Conservation (phyloP, 2,329 filamentous ascomycete species). For the Verticillium albo-atrum region DNA sequence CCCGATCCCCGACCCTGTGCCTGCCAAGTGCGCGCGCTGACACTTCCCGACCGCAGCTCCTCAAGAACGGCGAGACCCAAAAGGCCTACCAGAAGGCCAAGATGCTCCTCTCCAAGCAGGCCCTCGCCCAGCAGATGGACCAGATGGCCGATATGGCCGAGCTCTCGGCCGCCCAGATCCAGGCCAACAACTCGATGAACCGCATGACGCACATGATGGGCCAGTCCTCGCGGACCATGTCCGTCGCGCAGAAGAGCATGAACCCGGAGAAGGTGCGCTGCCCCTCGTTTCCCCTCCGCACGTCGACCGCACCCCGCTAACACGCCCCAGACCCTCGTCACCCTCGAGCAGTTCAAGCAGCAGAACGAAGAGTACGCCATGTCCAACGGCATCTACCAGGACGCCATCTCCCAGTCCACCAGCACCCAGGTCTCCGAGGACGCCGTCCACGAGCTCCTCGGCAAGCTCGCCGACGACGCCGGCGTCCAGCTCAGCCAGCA, state of each 20-base stretch:
- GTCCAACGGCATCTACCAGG: slow-evolving; percentile 74
- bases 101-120: slow-evolving; percentile 58
- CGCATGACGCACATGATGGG: slow-evolving; percentile 62
- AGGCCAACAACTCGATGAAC: slow-evolving; percentile 62
- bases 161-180: slow-evolving; percentile 55
- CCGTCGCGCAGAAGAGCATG: slow-evolving; percentile 51
- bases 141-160: slow-evolving; percentile 62
- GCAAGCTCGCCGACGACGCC: slow-evolving; percentile 81
- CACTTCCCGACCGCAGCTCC: slow-evolving; percentile 27
- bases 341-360: slow-evolving; percentile 56
- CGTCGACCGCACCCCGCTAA: neutral
- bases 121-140: slow-evolving; percentile 59
- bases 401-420: slow-evolving; percentile 76
- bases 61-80: slow-evolving; percentile 59
- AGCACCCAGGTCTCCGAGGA: slow-evolving; percentile 70
- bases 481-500: slow-evolving; percentile 78
- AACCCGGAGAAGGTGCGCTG: slow-evolving; percentile 50
- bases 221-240: slow-evolving; percentile 55
- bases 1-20: neutral
- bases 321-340: slow-evolving; percentile 45
- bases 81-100: slow-evolving; percentile 61
- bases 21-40: neutral
- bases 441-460: slow-evolving; percentile 80
- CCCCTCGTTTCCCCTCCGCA: neutral
- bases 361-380: slow-evolving; percentile 63